These are phyloP conservation scores for Stylonectria norvegica DNA, from an alignment of 2,329 filamentous ascomycete species.

Conservation along the genomic window DNA sequence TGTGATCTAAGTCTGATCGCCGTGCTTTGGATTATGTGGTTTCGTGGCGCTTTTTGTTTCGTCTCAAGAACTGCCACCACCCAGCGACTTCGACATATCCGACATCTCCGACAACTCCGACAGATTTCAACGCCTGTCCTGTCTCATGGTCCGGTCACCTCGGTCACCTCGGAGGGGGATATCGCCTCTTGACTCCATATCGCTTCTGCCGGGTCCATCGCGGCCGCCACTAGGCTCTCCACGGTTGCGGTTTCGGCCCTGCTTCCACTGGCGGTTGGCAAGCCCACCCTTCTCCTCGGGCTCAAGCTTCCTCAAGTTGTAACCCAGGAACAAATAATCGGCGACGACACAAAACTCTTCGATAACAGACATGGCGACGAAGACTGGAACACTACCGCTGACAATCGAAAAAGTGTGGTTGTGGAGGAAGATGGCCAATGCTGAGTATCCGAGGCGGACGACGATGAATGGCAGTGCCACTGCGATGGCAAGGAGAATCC, in stretches of 20 bases:
- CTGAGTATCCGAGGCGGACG: constrained; percentile 47
- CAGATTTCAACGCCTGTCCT: too few relatives aligned
- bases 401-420: constrained; percentile 42
- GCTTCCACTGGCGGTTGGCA: constrained; percentile 5
- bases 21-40: too few relatives aligned
- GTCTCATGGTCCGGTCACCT: too few relatives aligned
- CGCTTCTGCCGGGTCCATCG: too few relatives aligned
- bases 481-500: constrained; percentile 41
- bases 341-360: constrained; percentile 48
- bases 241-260: neutral
- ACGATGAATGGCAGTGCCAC: constrained; percentile 47
- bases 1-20: too few relatives aligned
- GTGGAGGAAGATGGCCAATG: constrained; percentile 40
- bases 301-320: constrained; percentile 33
- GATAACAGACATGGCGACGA: constrained; percentile 45
- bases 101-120: too few relatives aligned
- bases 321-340: constrained; percentile 39
- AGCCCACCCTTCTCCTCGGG: constrained; percentile 4
- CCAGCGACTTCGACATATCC: too few relatives aligned
- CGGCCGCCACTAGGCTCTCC: too few relatives aligned
- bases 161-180: too few relatives aligned
- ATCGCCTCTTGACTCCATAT: too few relatives aligned
- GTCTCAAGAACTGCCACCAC: too few relatives aligned
- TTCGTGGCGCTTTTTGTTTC: too few relatives aligned
- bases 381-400: constrained; percentile 37